phyloP scores from a whole-genome alignment of 139 green algal species.

The Chlamydomonas applanata region DNA sequence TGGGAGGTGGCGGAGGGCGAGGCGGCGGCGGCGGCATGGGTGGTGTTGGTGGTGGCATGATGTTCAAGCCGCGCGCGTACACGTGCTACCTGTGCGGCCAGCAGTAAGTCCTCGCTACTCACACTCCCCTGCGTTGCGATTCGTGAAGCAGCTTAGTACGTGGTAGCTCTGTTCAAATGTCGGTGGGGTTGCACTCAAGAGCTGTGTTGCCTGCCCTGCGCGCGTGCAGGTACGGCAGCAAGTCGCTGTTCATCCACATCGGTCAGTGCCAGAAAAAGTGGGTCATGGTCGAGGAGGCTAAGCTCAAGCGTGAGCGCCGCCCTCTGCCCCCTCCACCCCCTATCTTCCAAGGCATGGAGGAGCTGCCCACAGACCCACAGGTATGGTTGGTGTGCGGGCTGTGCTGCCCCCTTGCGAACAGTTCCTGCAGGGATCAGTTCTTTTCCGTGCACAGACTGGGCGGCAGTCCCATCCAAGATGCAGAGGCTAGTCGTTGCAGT shows the following conservation, averaged over 20 bases:
- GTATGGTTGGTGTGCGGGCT: neutral
- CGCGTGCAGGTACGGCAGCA: slow-evolving; percentile 20
- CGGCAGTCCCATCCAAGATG: too few relatives aligned
- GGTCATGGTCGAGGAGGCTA: slow-evolving; percentile 30
- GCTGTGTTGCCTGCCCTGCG: too few relatives aligned
- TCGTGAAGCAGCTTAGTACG: too few relatives aligned
- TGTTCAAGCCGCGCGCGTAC: slow-evolving; percentile 23
- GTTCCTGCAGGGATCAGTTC: too few relatives aligned
- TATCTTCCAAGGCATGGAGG: slow-evolving; percentile 25
- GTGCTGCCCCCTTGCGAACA: too few relatives aligned
- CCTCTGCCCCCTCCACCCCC: slow-evolving; percentile 34
- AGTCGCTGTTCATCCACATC: slow-evolving; percentile 42
- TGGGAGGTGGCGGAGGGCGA: neutral
- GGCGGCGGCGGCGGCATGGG: neutral
- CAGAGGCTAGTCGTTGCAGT: too few relatives aligned
- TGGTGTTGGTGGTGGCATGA: slow-evolving; percentile 9
- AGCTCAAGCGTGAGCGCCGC: slow-evolving; percentile 33
- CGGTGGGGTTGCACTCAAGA: too few relatives aligned
- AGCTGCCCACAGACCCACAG: slow-evolving; percentile 28
- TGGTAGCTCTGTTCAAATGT: too few relatives aligned
- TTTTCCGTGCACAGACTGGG: too few relatives aligned
- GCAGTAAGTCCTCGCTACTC: slow-evolving; percentile 7
- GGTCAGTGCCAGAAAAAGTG: slow-evolving; percentile 49
- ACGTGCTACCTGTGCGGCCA: slow-evolving; percentile 44
- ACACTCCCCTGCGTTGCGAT: too few relatives aligned